A percentile compares a stretch with the other conserved stretches of the same genome.
Conservation (phyloP, 164 flowering plant species). For the Nymphaea colorata region DNA sequence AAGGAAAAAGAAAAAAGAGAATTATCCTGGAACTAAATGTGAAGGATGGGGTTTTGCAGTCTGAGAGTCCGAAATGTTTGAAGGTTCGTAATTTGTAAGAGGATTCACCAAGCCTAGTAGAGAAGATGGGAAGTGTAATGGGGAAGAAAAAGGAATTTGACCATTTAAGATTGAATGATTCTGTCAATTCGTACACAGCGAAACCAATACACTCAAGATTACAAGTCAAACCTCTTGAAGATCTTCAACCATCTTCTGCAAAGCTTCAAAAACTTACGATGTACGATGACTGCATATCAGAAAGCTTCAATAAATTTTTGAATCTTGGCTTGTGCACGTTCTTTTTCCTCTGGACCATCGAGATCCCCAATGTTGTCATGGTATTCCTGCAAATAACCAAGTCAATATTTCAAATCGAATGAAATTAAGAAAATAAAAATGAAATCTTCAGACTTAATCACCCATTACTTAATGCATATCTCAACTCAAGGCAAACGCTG, state of each 20-base stretch:
- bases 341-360: slow-evolving; percentile 94
- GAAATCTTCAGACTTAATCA: no score
- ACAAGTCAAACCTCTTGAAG: background rate
- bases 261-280: background rate
- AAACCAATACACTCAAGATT: background rate
- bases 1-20: no score
- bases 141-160: background rate
- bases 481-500: no score
- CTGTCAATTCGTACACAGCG: background rate
- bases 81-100: no score
- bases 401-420: background rate
- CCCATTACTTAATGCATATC: no score
- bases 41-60: no score
- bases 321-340: slow-evolving; percentile 63
- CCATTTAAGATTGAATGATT: background rate
- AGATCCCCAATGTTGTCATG: slow-evolving; percentile 93
- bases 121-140: background rate
- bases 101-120: no score
- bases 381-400: slow-evolving; percentile 46
- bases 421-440: no score
- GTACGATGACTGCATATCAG: slow-evolving; percentile 10
- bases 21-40: no score
- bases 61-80: no score
- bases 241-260: background rate
- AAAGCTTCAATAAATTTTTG: slow-evolving; percentile 65